Base-by-base conservation (phyloP, 2,329 filamentous ascomycete genomes). In the Cyclaneusma minus region DNA sequence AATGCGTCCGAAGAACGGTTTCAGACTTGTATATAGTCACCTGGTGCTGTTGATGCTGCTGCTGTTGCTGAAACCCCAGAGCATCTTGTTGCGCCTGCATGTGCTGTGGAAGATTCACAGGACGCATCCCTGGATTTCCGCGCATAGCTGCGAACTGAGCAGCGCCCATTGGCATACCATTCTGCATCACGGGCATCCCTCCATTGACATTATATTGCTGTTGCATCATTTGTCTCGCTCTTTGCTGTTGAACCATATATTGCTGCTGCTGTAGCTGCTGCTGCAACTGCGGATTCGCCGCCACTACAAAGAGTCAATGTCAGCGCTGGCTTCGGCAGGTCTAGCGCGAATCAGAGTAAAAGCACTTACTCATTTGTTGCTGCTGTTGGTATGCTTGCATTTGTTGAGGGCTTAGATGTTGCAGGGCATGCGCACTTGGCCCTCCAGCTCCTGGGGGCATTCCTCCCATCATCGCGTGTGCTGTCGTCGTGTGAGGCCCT, bases 401-500 rank as follows among this genome's bases (percentile, higher is more conserved):
- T 32, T 57, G 54, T 12, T 26, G 34, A 11, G 76, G 74, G 43
- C 62, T 79, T 28, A 84, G 48, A 45, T 85, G 79, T 44, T 76
- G 73, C 41, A 84, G 54, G 11, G 73, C 73, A 52, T 82, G 77
- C 32, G 68, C 64, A 50, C 70, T 77, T 25, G 59, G 58, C 27
- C 48, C 50, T 18, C 50, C 49, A 31, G 60, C 62, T 34, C 75
- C 69, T 16, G 74, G 75, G 35, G 77, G 76, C 70, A 85, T 81
- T 31, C 67, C 73, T 36, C 58, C 67, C 76, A 85, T 82, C 62
- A 84, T 68, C 30, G 71, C 65, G 15, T 58, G 59, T 27, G 66
- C 68, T 42, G 79, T 74, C 47, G 71, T 80, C 37, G 81, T 73
- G 47, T 80, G 76, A 22, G 62, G 59, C 34, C 66, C 68, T 38